Conservation (phyloP, 768 basidiomycete species). For the Pisolithus sp. region DNA sequence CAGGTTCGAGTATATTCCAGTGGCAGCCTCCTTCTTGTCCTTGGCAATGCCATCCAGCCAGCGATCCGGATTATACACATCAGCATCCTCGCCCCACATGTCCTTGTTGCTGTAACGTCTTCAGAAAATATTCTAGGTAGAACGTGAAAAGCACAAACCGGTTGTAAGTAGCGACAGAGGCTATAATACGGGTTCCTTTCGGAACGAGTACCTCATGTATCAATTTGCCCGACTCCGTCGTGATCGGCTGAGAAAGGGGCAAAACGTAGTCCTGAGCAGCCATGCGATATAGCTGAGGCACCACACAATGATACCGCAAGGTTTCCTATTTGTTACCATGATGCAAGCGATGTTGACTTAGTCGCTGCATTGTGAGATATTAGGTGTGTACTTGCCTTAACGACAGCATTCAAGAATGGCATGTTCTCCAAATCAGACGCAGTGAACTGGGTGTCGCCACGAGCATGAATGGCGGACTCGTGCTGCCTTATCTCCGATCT, state of each 20-base stretch:
- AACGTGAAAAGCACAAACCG: conserved; percentile 31
- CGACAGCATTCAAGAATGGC: conserved; percentile 39
- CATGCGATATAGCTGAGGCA: conserved; percentile 46
- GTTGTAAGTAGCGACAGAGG: conserved; percentile 51
- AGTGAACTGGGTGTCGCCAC: conserved; percentile 34
- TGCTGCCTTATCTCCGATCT: conserved; percentile 45
- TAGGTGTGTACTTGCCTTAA: conserved; percentile 30
- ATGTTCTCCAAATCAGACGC: conserved; percentile 43
- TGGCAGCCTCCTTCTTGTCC: no score
- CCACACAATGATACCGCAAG: conserved; percentile 42
- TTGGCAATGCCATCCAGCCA: no score
- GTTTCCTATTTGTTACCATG: conserved; percentile 32
- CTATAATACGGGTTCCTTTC: conserved; percentile 44
- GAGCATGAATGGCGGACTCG: conserved; percentile 22
- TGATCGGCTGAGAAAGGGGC: conserved; percentile 51
- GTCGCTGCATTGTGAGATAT: not conserved
- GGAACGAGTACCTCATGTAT: conserved; percentile 41
- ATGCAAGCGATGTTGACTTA: not conserved
- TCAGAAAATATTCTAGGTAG: not conserved
- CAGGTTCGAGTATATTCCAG: conserved; percentile 26
- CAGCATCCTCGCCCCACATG: conserved; percentile 27
- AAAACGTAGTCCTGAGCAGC: conserved; percentile 49
- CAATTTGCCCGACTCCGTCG: conserved; percentile 37
- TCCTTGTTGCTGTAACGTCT: conserved; percentile 16
- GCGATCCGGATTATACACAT: conserved; percentile 26